Base-by-base conservation (phyloP, 805 yeast species). In the Candida montana region DNA sequence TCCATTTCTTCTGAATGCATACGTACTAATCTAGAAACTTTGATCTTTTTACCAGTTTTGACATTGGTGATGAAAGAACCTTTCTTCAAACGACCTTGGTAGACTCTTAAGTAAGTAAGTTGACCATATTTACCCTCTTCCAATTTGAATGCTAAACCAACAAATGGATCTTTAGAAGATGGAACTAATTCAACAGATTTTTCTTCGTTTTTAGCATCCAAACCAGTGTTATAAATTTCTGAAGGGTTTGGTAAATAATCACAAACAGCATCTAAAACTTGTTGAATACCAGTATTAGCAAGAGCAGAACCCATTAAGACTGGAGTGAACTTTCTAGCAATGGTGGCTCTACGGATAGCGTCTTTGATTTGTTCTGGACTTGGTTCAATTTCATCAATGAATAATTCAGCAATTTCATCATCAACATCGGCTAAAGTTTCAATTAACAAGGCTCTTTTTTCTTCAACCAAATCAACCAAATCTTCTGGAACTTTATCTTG, bases 1-100 rank as follows among this genome's bases (percentile, higher is more conserved):
- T 93, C 99, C 98, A 93, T 90, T 62, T 93, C 99, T 49, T 90
- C 87, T 23, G 97, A 88, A 71, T 93, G 98, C 99, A 93, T 93
- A 69, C 98, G 83, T 39, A 89, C 99, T 57, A 93, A 75, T 59
- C 99, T 78, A 12, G 97, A 76, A 40, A 93, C 86, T 71, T 93
- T 93, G 50, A 89, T 86, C 65, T 81, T 86, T 72, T 93, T 93
- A 46, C 96, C 96, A 35, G 91, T 77, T 66, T 91, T 88, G 49
- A 87, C 83, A 63, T 93, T 95, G 46, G 81, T 77, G 67, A 93
- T 86, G 68, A 80, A 83, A 53, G 80, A 72, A 54, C 99, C 99
- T 65, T 91, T 93, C 68, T 79, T 85, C 67, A 93, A 71, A 57
- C 79, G 80, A 56, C 99, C 99, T 70, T 93, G 99, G 67, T 93